Percentiles rank a stretch among this genome's conserved stretches.
These are phyloP conservation scores for Phytophthora colocasiae DNA, from an alignment of 352 stramenopile species.

Conservation along the genomic window DNA sequence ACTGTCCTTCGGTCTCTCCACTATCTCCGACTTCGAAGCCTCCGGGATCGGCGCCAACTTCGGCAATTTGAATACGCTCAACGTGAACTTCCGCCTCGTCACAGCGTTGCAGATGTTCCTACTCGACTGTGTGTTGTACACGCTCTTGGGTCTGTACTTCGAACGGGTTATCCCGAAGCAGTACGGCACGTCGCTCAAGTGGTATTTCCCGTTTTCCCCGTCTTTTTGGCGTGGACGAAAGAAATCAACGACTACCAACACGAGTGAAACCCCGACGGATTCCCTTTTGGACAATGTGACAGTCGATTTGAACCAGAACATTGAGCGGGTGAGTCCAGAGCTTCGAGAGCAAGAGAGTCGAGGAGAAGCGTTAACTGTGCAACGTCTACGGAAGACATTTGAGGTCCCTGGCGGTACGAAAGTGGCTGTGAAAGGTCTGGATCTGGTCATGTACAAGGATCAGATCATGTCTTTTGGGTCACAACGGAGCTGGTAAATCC, in stretches of 20 bases:
- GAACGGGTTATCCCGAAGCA: conserved; percentile 90
- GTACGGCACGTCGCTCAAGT: conserved; percentile 88
- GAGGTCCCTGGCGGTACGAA: conserved; percentile 67
- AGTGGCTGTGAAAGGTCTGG: conserved; percentile 75
- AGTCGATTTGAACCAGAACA: conserved; percentile 29
- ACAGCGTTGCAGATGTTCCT: conserved; percentile 74
- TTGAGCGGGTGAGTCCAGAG: conserved; percentile 39
- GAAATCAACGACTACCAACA: not conserved
- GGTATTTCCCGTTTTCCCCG: conserved; percentile 89
- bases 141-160: conserved; percentile 92
- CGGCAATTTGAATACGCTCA: conserved; percentile 39
- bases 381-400: conserved; percentile 62
- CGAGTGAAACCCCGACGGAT: conserved; percentile 7
- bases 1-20: conserved; percentile 65
- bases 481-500: conserved; percentile 92
- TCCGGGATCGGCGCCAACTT: conserved; percentile 50
- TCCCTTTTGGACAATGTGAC: conserved; percentile 24
- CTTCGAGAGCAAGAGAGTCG: conserved; percentile 36
- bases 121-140: conserved; percentile 89
- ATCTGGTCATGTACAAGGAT: conserved; percentile 85
- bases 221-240: conserved; percentile 34
- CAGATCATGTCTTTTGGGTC: conserved; percentile 91
- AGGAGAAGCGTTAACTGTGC: conserved; percentile 42
- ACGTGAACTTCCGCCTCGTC: conserved; percentile 67
- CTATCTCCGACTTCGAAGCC: conserved; percentile 53